phyloP scores from a whole-genome alignment of 768 basidiomycete genomes.

The Agaricus subrufescens region DNA sequence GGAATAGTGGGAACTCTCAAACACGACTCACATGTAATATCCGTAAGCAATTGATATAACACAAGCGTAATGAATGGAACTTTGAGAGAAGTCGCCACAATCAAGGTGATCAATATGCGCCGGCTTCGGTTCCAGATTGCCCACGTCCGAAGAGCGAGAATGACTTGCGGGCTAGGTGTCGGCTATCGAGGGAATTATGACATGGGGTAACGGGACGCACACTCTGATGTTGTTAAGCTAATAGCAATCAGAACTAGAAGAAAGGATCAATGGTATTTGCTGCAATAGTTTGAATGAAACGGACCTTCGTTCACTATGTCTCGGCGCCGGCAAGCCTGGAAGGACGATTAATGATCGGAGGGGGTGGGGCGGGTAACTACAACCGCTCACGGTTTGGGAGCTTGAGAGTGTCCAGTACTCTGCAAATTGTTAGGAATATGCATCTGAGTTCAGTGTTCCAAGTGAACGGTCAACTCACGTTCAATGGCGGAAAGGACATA shows the following conservation, averaged over 20 bases:
- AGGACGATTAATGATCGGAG: not conserved
- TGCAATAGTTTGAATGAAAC: not conserved
- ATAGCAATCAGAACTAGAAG: not conserved
- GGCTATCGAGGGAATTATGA: too few relatives aligned
- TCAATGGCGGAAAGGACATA: not conserved
- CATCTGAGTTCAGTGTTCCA: not conserved
- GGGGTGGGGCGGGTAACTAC: not conserved
- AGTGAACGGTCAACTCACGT: not conserved
- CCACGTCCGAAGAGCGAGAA: conserved; percentile 4
- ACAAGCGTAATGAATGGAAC: not conserved
- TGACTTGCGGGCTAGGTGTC: not conserved
- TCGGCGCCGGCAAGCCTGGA: not conserved
- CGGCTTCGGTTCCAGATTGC: not conserved
- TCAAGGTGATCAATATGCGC: not conserved
- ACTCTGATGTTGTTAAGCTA: not conserved
- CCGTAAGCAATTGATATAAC: not conserved
- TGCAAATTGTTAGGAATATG: not conserved
- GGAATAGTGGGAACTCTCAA: too few relatives aligned
- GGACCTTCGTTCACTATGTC: conserved; percentile 2
- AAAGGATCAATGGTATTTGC: not conserved
- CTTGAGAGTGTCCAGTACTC: not conserved
- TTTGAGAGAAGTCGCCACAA: not conserved
- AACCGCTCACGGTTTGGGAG: not conserved
- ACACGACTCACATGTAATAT: not conserved
- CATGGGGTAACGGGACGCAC: not conserved